These are phyloP conservation scores for Colletotrichum sp. DNA, from an alignment of 2,329 filamentous ascomycete species.

Conservation along the genomic window DNA sequence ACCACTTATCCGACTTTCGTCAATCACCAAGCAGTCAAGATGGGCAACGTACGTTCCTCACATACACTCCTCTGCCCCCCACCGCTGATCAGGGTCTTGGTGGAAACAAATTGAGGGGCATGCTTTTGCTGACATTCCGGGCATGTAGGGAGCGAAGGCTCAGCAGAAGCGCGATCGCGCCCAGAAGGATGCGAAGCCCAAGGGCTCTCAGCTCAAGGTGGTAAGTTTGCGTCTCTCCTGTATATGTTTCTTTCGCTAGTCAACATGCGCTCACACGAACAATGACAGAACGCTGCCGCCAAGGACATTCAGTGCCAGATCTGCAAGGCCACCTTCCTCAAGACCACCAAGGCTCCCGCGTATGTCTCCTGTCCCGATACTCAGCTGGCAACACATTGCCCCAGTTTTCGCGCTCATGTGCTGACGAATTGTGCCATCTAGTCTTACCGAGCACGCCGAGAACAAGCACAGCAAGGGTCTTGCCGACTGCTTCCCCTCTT, in stretches of 20 bases:
- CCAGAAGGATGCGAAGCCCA: slow-evolving; percentile 62
- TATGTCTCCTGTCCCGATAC: slow-evolving; percentile 41
- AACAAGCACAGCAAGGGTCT: slow-evolving; percentile 81
- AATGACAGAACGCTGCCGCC: slow-evolving; percentile 69
- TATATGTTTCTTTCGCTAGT: neutral
- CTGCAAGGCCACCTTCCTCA: slow-evolving; percentile 81
- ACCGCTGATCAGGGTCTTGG: slow-evolving; percentile 17
- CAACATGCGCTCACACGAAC: slow-evolving; percentile 17
- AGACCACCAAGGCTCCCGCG: slow-evolving; percentile 77
- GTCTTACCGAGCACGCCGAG: slow-evolving; percentile 71
- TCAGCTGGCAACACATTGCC: neutral
- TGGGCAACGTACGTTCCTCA: slow-evolving; percentile 25
- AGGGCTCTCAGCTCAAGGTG: slow-evolving; percentile 70
- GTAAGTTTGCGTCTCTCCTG: slow-evolving; percentile 46
- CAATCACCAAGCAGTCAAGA: neutral
- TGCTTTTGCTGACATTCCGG: slow-evolving; percentile 8
- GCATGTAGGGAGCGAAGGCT: slow-evolving; percentile 65
- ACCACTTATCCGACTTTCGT: neutral
- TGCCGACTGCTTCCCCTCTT: slow-evolving; percentile 72
- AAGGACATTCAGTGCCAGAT: slow-evolving; percentile 78
- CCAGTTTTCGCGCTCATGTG: neutral
- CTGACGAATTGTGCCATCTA: slow-evolving; percentile 30
- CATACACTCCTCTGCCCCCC: neutral
- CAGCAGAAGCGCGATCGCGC: slow-evolving; percentile 77
- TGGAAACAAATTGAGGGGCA: slow-evolving; percentile 22